Conservation (phyloP, 2,329 filamentous ascomycete genomes). For the Fusarium dimerum region DNA sequence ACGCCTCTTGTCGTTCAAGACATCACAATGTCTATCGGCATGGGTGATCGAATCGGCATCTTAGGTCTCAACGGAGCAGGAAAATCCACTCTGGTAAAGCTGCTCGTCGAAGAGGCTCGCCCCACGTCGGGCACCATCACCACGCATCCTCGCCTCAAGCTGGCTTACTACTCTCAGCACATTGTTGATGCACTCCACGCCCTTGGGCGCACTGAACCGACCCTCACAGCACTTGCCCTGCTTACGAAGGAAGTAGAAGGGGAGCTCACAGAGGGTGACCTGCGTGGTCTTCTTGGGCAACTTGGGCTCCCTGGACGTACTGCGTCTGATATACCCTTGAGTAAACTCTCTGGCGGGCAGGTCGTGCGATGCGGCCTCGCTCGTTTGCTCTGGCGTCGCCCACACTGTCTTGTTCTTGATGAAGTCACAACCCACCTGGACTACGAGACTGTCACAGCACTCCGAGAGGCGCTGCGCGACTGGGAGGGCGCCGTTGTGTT, state of each 20-base stretch:
- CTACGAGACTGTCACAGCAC: slow-evolving; percentile 74
- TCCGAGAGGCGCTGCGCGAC: slow-evolving; percentile 64
- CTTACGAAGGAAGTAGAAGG: slow-evolving; percentile 56
- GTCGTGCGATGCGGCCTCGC: slow-evolving; percentile 68
- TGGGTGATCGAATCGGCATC: slow-evolving; percentile 73
- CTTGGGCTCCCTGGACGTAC: slow-evolving; percentile 70
- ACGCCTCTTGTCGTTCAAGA: slow-evolving; percentile 54
- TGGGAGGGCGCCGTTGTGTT: slow-evolving; percentile 77
- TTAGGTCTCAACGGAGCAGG: slow-evolving; percentile 80
- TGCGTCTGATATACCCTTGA: slow-evolving; percentile 72
- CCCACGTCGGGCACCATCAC: slow-evolving; percentile 64
- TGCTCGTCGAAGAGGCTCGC: slow-evolving; percentile 62
- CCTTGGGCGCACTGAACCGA: slow-evolving; percentile 48
- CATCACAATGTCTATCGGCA: slow-evolving; percentile 68
- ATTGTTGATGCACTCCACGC: slow-evolving; percentile 69
- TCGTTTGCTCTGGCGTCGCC: slow-evolving; percentile 65
- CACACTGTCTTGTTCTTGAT: slow-evolving; percentile 75
- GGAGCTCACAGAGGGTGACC: slow-evolving; percentile 63
- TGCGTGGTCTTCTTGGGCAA: slow-evolving; percentile 65
- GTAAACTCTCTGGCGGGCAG: slow-evolving; percentile 78
- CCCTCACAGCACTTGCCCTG: slow-evolving; percentile 65
- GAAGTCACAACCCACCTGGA: slow-evolving; percentile 86
- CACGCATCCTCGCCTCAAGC: slow-evolving; percentile 66
- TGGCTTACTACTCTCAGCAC: slow-evolving; percentile 81
- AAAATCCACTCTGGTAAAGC: slow-evolving; percentile 75